Evolutionary conservation across 441 rosid genomes (phyloP), one percentile per base, ranked within the genome.

Genomic region (Jatropha multifida): DNA sequence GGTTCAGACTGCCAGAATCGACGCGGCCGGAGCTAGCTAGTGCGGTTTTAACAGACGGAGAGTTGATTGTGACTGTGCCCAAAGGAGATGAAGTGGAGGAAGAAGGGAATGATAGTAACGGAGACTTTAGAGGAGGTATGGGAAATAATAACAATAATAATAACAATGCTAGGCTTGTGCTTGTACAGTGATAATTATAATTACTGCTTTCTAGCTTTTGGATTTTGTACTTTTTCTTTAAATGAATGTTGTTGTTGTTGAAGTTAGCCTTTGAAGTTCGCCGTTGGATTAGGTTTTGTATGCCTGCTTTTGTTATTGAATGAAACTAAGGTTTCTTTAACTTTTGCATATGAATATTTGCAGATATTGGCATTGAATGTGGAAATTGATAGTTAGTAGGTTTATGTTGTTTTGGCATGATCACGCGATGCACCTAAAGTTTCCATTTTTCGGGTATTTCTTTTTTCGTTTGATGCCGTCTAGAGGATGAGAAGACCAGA

Each of bases 1-100:
- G 98, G 79, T 93, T 93, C 75, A 83, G 98, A 83, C 66, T 96
- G 41, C 99, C 97, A 23, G 93, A 93, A 66, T 81, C 97, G 2
- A 96, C 98, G 12, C 73, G 92, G 77, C 96, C 99, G 23, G 97
- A 96, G 83, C 93, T 94, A n/a, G 97, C 97, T 7, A 90, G 92
- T 67, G 99, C 96, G 48, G 90, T 79, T 69, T 85, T 85, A 38
- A 78, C 72, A 18, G 94, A 89, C 14, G 98, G 97, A 12, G 92
- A 85, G 85, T 77, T 95, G 83, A 81, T 88, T 37, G 98, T 95
- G 64, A 93, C 92, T 15, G 99, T 95, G 73, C 98, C 98, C 1
- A 96, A 96, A 82, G 87, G 80, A 41, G 77, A 66, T 40, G 90
- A 74, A 27, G 83, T 73, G 46, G 91, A 76, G 58, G 87, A 76